Evolutionary conservation across 2,329 filamentous ascomycete genomes (phyloP).

Genomic region (Dactylonectria estremocensis): DNA sequence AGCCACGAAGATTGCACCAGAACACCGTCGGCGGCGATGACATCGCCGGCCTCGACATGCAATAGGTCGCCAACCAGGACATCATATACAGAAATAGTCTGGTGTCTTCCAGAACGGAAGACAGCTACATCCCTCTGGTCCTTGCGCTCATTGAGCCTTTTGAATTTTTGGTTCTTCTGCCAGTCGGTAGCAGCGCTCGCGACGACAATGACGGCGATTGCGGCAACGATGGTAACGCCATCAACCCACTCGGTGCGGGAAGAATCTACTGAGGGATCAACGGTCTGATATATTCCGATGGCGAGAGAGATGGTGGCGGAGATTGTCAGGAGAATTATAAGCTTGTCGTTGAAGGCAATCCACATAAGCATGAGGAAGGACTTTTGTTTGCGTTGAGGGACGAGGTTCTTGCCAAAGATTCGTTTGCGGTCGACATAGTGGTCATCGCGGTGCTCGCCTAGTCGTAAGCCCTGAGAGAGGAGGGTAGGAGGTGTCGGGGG

Average conservation of each 20-base stretch:
- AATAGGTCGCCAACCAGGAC: constrained; percentile 82
- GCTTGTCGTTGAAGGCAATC: constrained; percentile 88
- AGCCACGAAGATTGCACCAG: constrained; percentile 69
- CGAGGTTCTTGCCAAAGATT: constrained; percentile 76
- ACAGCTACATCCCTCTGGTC: constrained; percentile 83
- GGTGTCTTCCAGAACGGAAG: constrained; percentile 79
- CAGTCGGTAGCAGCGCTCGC: constrained; percentile 87
- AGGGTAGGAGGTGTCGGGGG: constrained; percentile 39
- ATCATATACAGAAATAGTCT: constrained; percentile 79
- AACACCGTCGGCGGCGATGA: constrained; percentile 79
- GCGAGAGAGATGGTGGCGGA: constrained; percentile 82
- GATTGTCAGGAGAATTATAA: constrained; percentile 79
- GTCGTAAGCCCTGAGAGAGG: constrained; percentile 48
- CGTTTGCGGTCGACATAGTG: constrained; percentile 73
- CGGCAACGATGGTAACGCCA: constrained; percentile 83
- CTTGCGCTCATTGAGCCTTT: constrained; percentile 85
- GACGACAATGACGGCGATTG: constrained; percentile 81
- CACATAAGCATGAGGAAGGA: constrained; percentile 77
- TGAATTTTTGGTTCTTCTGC: constrained; percentile 86
- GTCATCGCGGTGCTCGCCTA: constrained; percentile 46
- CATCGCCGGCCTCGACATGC: constrained; percentile 80
- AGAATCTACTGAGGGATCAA: constrained; percentile 64
- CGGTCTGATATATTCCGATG: constrained; percentile 81
- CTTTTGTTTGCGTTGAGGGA: constrained; percentile 75
- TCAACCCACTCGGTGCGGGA: constrained; percentile 85